Conservation (phyloP, 2,329 filamentous ascomycete species). For the Pseudogymnoascus verrucosus region DNA sequence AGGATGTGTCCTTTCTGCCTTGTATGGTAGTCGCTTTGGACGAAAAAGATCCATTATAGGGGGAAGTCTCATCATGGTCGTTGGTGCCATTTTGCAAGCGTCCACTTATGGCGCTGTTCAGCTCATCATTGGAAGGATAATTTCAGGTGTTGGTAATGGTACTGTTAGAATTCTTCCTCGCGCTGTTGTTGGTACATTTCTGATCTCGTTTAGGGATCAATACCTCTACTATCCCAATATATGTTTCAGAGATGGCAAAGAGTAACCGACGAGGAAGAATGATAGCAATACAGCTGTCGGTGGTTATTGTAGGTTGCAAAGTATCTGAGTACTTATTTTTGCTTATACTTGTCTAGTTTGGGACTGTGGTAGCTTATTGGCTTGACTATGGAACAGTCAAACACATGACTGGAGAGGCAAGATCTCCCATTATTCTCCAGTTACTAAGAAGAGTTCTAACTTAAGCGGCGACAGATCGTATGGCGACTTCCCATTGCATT, state of each 20-base stretch:
- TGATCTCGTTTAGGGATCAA: slow-evolving; percentile 19
- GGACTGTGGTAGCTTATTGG: slow-evolving; percentile 46
- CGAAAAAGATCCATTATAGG: slow-evolving; percentile 47
- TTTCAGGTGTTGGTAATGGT: slow-evolving; percentile 41
- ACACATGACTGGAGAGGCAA: slow-evolving; percentile 35
- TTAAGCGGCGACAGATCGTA: slow-evolving; percentile 30
- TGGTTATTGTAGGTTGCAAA: neutral
- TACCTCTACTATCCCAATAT: slow-evolving; percentile 41
- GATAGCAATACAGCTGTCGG: slow-evolving; percentile 1
- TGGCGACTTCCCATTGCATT: slow-evolving; percentile 54
- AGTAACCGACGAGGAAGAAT: slow-evolving; percentile 18
- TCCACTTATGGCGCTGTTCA: slow-evolving; percentile 37
- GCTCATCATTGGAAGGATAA: slow-evolving; percentile 40
- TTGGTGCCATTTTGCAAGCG: slow-evolving; percentile 40
- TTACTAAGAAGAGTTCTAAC: slow-evolving; percentile 34
- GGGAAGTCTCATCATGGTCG: slow-evolving; percentile 45
- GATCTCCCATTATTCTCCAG: slow-evolving; percentile 34
- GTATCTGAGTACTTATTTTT: neutral
- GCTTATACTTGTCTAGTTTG: slow-evolving; percentile 33
- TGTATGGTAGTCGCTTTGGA: slow-evolving; percentile 44
- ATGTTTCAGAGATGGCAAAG: slow-evolving; percentile 34
- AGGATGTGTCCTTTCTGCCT: slow-evolving; percentile 35
- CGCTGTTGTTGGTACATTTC: neutral
- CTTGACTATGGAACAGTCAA: slow-evolving; percentile 40
- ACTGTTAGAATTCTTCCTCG: slow-evolving; percentile 11